Base-by-base conservation (phyloP, 2,329 filamentous ascomycete species). In the Xylariomycetidae sp. region DNA sequence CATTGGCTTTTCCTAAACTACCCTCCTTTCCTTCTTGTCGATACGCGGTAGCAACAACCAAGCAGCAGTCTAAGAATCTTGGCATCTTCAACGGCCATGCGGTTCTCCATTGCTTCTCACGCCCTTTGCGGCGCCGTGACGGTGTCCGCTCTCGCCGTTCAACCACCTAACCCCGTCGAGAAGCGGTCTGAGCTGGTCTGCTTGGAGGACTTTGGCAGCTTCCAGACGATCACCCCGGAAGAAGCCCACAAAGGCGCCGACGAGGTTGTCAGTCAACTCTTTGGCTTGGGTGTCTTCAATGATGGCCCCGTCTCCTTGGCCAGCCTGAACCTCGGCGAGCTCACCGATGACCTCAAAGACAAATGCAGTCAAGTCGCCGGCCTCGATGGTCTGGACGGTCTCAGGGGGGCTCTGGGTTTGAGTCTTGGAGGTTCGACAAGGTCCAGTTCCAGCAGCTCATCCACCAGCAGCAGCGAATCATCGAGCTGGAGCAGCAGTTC, bases 201-300 rank as follows among this genome's bases (percentile, higher is more conserved):
- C 33, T 41, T 57, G 24, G 35, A 34, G 2, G 37, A 34, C 25
- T 54, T 55, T 37, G 48, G 48, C 30, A 40, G 40, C 34, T 56
- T 56, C 37, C 46, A 49, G n/a, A 56, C 48, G 14, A 47, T 48
- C 27, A 44, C 49, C 3, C 47, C 51, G 14, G 39, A 53, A 27
- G 33, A 50, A 22, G 53, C 48, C 31, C 37, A 48, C 13, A 29
- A 42, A 29, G 35, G 35, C 19, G 38, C 40, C 23, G 35, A 50
- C 23, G 35, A 41, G n/a, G n/a, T 25, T 2, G 25, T 50, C 26
- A 39, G 36, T n/a, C 28, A 34, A 4, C 34, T 39, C 7, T 45
- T 48, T 19, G 31, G 23, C 10, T 34, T 34, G 15, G 48, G 45
- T 14, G 31, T 36, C 26, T 44, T 43, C 31, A 40, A 37, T n/a